These are phyloP conservation scores for Dendrobium catenatum DNA, from an alignment of 106 monocot species.

Conservation along the genomic window DNA sequence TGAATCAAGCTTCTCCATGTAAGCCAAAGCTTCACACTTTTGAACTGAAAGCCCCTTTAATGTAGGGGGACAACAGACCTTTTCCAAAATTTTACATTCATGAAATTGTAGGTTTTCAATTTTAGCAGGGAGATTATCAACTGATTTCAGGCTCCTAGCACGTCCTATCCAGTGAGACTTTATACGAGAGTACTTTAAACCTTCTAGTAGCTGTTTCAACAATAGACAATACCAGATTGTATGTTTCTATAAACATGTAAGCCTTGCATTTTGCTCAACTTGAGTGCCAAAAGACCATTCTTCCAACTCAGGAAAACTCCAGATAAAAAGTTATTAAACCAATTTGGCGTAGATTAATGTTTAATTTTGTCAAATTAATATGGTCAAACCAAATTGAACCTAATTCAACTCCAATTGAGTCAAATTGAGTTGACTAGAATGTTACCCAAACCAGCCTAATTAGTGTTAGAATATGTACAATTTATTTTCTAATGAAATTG, in stretches of 20 bases:
- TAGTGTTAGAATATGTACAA: no score
- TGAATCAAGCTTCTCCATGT: not conserved
- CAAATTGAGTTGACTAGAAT: no score
- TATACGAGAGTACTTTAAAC: constrained; percentile 8
- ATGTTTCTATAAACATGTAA: constrained; percentile 2
- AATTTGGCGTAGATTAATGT: no score
- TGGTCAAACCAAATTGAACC: no score
- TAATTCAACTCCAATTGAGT: no score
- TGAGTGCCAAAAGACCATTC: constrained; percentile 15
- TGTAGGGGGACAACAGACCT: not conserved
- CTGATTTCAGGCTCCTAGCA: not conserved
- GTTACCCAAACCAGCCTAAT: no score
- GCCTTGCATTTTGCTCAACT: not conserved
- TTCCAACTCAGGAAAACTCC: constrained; percentile 22
- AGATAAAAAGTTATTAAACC: not conserved
- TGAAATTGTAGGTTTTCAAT: not conserved
- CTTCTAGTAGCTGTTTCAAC: constrained; percentile 14
- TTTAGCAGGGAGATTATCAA: not conserved
- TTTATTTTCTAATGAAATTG: no score
- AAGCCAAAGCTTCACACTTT: not conserved
- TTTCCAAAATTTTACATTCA: not conserved
- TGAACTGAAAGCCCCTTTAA: not conserved
- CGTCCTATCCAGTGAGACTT: not conserved
- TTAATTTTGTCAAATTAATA: no score
- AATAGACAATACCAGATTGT: not conserved